Conservation (phyloP, 2,329 filamentous ascomycete genomes). For the Xylariaceae sp. region DNA sequence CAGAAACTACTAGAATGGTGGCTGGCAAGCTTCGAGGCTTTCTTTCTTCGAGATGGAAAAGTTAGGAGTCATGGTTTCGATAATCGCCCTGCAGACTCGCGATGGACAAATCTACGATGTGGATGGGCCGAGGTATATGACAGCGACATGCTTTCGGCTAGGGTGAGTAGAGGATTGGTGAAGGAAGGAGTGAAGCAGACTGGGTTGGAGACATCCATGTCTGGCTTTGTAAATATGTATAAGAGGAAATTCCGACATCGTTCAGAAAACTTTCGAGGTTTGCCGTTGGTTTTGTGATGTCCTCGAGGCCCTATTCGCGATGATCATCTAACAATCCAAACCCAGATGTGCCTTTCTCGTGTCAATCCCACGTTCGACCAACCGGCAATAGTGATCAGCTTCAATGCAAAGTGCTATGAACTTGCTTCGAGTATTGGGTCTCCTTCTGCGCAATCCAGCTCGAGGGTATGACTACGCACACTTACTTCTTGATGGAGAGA, state of each 20-base stretch:
- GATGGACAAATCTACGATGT: not conserved
- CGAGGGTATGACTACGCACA: too few species aligned
- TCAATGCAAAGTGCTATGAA: too few species aligned
- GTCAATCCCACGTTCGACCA: too few species aligned
- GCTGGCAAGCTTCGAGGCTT: not conserved
- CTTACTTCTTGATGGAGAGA: too few species aligned
- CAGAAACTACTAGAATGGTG: not conserved
- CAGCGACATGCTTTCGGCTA: not conserved
- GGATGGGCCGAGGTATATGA: not conserved
- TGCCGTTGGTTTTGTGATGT: too few species aligned
- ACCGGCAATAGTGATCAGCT: too few species aligned
- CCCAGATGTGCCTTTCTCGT: too few species aligned
- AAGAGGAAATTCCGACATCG: slow-evolving; percentile 23
- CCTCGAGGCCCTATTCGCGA: too few species aligned
- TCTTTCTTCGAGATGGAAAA: too few species aligned
- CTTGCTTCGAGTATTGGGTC: too few species aligned
- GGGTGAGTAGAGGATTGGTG: not conserved
- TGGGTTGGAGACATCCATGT: not conserved
- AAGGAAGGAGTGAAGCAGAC: not conserved
- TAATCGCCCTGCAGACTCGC: not conserved
- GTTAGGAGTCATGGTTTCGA: not conserved
- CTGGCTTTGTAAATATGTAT: slow-evolving; percentile 27
- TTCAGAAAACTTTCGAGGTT: slow-evolving; percentile 10
- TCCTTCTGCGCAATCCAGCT: too few species aligned
- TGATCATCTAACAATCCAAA: too few species aligned